These are phyloP conservation scores for Fusarium sp. DNA, from an alignment of 2,329 filamentous ascomycete genomes.

Conservation along the genomic window DNA sequence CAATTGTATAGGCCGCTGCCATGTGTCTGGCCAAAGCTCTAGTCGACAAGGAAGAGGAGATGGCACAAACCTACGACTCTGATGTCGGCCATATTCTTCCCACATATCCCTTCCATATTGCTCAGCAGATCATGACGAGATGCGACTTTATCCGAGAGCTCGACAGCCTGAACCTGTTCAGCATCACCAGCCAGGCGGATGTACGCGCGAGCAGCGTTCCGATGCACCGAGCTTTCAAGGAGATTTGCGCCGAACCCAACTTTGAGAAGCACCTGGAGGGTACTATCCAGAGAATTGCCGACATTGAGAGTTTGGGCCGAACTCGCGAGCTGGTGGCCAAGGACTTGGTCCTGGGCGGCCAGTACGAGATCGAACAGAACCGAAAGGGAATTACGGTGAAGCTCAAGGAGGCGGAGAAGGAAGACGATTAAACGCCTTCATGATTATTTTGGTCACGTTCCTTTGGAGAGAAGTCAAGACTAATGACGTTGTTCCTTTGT, in stretches of 20 bases:
- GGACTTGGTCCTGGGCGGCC: constrained; percentile 84
- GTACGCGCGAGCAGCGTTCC: constrained; percentile 94
- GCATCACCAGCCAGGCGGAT: constrained; percentile 84
- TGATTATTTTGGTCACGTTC: neutral
- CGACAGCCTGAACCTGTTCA: constrained; percentile 94
- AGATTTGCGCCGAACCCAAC: constrained; percentile 77
- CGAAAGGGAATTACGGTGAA: constrained; percentile 53
- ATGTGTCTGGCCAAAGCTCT: constrained; percentile 93
- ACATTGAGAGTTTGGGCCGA: constrained; percentile 89
- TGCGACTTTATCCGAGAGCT: constrained; percentile 93
- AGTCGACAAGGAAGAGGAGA: constrained; percentile 78
- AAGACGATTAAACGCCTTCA: constrained; percentile 35
- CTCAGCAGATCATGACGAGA: constrained; percentile 92
- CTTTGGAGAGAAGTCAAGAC: neutral
- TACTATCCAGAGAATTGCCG: constrained; percentile 84
- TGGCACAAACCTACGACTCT: constrained; percentile 70
- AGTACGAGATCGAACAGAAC: constrained; percentile 69
- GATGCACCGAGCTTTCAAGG: constrained; percentile 90
- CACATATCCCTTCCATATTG: constrained; percentile 79
- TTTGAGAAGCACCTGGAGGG: constrained; percentile 84
- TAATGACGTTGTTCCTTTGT: constrained; percentile 8
- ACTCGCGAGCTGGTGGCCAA: constrained; percentile 97
- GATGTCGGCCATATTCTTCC: constrained; percentile 78
- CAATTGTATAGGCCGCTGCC: constrained; percentile 71
- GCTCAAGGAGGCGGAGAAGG: constrained; percentile 54